A percentile compares a stretch with the other conserved stretches of the same genome.
Evolutionary conservation across 164 flowering plant species (phyloP).

Genomic region (Houttuynia cordata): DNA sequence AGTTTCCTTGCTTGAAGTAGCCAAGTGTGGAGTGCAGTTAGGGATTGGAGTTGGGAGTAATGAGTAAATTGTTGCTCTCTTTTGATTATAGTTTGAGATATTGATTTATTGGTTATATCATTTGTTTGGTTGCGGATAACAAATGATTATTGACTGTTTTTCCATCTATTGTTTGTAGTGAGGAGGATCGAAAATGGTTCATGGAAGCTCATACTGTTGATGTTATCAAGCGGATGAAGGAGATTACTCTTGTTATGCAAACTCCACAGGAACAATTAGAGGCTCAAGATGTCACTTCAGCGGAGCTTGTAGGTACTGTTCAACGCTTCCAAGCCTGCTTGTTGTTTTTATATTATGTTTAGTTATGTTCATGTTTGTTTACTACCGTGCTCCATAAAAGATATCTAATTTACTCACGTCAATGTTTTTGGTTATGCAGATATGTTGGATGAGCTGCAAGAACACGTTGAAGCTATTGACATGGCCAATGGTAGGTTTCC

Average conservation of each 20-base stretch:
- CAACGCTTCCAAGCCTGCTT: background rate
- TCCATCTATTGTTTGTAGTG: slow-evolving; percentile 27
- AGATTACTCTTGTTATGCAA: slow-evolving; percentile 90
- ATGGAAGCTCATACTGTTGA: slow-evolving; percentile 80
- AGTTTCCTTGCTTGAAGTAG: no score
- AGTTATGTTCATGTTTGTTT: background rate
- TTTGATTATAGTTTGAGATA: no score
- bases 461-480: slow-evolving; percentile 94
- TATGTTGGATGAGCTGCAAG: slow-evolving; percentile 88
- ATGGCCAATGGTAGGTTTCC: slow-evolving; percentile 73
- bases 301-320: slow-evolving; percentile 67
- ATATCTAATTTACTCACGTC: background rate
- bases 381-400: background rate
- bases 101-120: no score
- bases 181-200: slow-evolving; percentile 90
- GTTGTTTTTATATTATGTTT: background rate
- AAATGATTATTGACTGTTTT: background rate
- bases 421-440: slow-evolving; percentile 26
- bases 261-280: slow-evolving; percentile 80
- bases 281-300: slow-evolving; percentile 73
- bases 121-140: no score
- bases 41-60: no score
- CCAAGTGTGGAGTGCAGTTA: no score
- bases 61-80: no score
- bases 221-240: slow-evolving; percentile 85